Base-by-base conservation (phyloP, 1,139 yeast genomes). In the Groenewaldozyma auringiensis region DNA sequence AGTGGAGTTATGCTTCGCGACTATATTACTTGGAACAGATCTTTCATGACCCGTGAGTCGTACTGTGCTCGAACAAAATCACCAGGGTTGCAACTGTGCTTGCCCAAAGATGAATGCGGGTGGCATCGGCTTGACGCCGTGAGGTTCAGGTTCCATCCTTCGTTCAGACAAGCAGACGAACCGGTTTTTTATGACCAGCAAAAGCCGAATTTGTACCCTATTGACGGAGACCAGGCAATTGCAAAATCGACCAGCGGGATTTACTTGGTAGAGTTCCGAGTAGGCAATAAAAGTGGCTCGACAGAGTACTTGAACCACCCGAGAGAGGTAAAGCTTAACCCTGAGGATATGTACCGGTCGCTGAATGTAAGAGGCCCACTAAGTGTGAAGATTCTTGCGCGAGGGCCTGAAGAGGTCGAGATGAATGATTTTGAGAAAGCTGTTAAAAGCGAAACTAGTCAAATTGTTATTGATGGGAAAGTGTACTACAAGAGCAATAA, bases 1-100 rank as follows among this genome's bases (percentile, higher is more conserved):
- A 70, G 74, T 55, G 97, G 97, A 16, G 84, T 89, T 21, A 92
- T 92, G 97, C 65, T 87, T 40, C 72, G 96, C 50, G 96, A 85
- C 53, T 92, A 89, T 59, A 71, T 81, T 13, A 76, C 82, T 55
- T 76, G 87, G 72, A 85, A 89, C 62, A 72, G 97, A 48, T 77
- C 88, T 4, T 89, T 88, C 59, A 73, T 83, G 71, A 81, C 95
- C 0, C 71, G 81, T 49, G 97, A 88, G 61, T 50, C 60, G 33
- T 69, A 68, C 38, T 78, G 84, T 52, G 55, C 77, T 8, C 70
- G 94, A 54, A 74, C 83, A 0, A 64, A 65, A 1, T 67, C 67
- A 1, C 63, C 63, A 17, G 75, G 75, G 2, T 63, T 69, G 44
- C 62, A 67, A 55, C 61, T 69, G 6, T 75, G 85, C 13, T 68